Percentiles rank a stretch among this genome's conserved stretches.
Conservation (phyloP, 108 stramenopile species). For the Discostella stelligeroides region DNA sequence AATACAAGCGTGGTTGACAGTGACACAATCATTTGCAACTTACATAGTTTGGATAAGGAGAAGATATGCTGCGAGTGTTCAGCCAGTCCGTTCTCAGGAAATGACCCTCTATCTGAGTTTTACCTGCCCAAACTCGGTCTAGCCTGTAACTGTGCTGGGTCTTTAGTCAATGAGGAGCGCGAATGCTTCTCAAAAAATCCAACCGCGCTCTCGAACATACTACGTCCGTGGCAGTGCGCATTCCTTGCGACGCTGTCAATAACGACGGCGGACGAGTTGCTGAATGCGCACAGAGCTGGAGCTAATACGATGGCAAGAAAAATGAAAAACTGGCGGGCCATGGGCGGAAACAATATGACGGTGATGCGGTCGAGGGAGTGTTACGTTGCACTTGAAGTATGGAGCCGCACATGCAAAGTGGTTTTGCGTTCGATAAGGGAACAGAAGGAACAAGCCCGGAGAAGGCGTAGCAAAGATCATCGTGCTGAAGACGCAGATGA, state of each 20-base stretch:
- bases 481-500: background rate
- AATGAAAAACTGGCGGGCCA: constrained; percentile 57
- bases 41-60: constrained; percentile 31
- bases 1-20: background rate
- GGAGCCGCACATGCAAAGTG: constrained; percentile 70
- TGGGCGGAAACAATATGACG: constrained; percentile 39
- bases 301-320: constrained; percentile 47
- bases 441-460: constrained; percentile 39
- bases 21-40: constrained; percentile 30
- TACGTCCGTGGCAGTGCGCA: constrained; percentile 76
- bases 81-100: constrained; percentile 64
- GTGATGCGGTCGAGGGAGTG: constrained; percentile 54
- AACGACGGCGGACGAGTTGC: constrained; percentile 39
- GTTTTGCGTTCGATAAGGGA: constrained; percentile 68
- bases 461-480: background rate
- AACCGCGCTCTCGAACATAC: constrained; percentile 62
- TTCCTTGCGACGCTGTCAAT: constrained; percentile 62
- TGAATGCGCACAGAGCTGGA: constrained; percentile 33
- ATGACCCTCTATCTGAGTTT: constrained; percentile 69
- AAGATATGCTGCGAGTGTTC: constrained; percentile 53
- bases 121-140: constrained; percentile 76
- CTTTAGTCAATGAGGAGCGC: constrained; percentile 2
- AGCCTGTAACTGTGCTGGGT: constrained; percentile 62
- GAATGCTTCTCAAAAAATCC: constrained; percentile 56
- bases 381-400: constrained; percentile 71